Evolutionary conservation across 371 early-diverging fungal species (phyloP), one percentile per base, ranked within the genome.

Genomic region (Mortierella sp.): DNA sequence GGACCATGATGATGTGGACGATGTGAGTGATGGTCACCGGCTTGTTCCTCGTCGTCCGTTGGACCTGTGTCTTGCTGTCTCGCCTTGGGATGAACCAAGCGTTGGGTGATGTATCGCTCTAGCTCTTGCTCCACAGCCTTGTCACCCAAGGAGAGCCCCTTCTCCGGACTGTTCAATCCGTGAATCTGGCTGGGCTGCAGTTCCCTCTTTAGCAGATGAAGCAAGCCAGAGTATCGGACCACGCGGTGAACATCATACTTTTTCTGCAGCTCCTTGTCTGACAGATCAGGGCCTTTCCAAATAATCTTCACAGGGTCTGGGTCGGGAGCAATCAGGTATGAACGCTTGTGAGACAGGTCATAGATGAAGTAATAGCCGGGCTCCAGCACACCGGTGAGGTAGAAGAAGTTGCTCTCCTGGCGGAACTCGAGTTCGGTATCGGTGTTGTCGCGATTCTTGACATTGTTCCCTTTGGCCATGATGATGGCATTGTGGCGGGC

Each of bases 381-480:
- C 31, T 82, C 74, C n/a, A 82, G 84, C 3, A 86, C 84, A 24
- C 86, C 87, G 2, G 87, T 82, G 18, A 86, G 69, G 67, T 86
- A 88, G 53, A 81, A 81, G 52, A 88, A 88, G 67, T 85, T 79
- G 61, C 84, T 83, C 56, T 84, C 85, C 61, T 88, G 87, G 14
- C 85, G 81, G 52, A 85, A 86, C 34, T 83, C 82, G 10, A 87
- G 54, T 30, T 85, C 87, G 0, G 81, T 74, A 41, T 87, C 87
- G 18, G 85, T 87, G 64, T 82, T 84, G 51, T 85, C 83, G 19
- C 87, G 67, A 49, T 56, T 67, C 38, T 63, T 43, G 19, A 57
- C 54, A 6, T 58, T 50, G 0, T 76, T 64, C 14, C 87, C 87
- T 38, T 69, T 74, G 46, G 69, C 69, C 13, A 74, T 58, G 54